A percentile compares a stretch with the other conserved stretches of the same genome.
phyloP scores from a whole-genome alignment of 75 land plant species.

The Pseudotsuga menziesii region DNA sequence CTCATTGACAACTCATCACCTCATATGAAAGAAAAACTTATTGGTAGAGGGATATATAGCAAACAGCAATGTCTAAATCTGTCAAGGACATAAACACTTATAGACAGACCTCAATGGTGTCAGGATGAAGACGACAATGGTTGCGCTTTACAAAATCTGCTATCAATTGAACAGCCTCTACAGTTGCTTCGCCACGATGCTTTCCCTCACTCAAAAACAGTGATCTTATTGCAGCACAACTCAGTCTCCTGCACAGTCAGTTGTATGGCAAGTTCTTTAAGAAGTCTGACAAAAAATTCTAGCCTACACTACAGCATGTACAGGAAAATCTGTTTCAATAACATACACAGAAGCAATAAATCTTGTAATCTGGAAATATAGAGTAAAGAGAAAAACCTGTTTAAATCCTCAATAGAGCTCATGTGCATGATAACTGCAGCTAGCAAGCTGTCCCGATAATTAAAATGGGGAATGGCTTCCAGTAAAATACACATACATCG shows the following conservation, averaged over 20 bases:
- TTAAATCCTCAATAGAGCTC: conserved; percentile 60
- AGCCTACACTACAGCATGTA: neutral
- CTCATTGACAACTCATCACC: neutral
- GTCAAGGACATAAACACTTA: neutral
- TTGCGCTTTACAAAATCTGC: conserved; percentile 71
- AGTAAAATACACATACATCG: conserved; percentile 84
- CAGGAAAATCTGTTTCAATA: neutral
- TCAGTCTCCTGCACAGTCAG: conserved; percentile 51
- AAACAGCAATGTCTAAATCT: neutral
- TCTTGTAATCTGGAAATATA: neutral
- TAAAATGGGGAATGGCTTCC: conserved; percentile 92
- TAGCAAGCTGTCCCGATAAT: conserved; percentile 77
- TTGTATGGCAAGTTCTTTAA: neutral
- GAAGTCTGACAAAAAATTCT: neutral
- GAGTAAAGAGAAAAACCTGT: conserved; percentile 41
- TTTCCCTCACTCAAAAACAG: conserved; percentile 82
- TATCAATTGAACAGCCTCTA: conserved; percentile 88
- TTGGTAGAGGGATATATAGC: neutral
- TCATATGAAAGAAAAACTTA: neutral
- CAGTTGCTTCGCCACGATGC: conserved; percentile 95
- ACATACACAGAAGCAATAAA: neutral
- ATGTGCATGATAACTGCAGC: conserved; percentile 55
- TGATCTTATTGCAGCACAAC: conserved; percentile 62
- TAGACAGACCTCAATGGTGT: conserved; percentile 64
- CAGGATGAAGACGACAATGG: conserved; percentile 77